These are phyloP conservation scores for Barnettozyma sucrosica DNA, from an alignment of 805 yeast species.

Conservation along the genomic window DNA sequence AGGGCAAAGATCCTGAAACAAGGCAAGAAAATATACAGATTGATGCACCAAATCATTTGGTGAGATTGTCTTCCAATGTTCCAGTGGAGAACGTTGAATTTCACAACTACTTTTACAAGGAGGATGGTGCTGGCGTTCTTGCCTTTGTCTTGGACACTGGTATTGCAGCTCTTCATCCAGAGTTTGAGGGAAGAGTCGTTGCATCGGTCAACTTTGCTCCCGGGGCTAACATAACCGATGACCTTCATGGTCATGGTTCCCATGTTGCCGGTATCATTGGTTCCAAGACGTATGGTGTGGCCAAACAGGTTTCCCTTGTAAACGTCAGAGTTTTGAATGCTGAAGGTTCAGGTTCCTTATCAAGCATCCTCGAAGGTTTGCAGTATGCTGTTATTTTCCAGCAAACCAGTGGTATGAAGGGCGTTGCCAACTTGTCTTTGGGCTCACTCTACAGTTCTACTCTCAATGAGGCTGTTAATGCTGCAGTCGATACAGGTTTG, in stretches of 20 bases:
- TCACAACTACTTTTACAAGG: conserved; percentile 40
- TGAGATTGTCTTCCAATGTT: conserved; percentile 45
- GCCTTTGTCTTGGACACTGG: conserved; percentile 87
- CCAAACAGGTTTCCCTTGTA: conserved; percentile 58
- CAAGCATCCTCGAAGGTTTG: conserved; percentile 56
- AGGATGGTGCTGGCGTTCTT: conserved; percentile 52
- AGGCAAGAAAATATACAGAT: conserved; percentile 25
- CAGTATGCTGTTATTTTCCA: conserved; percentile 62
- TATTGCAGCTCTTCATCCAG: conserved; percentile 48
- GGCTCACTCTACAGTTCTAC: conserved; percentile 65
- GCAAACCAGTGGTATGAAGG: conserved; percentile 29
- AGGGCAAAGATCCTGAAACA: neutral
- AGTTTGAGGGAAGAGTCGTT: conserved; percentile 55
- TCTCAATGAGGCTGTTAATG: conserved; percentile 68
- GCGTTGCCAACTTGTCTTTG: conserved; percentile 74
- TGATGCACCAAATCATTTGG: conserved; percentile 61
- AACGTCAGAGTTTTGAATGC: conserved; percentile 66
- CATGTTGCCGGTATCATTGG: conserved; percentile 91
- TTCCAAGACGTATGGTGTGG: conserved; percentile 74
- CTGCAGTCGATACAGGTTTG: conserved; percentile 66
- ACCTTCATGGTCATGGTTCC: conserved; percentile 83
- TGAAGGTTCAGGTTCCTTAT: conserved; percentile 61
- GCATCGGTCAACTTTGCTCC: conserved; percentile 55
- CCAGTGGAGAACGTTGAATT: conserved; percentile 20
- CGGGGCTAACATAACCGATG: conserved; percentile 36